Base-by-base conservation (phyloP, 106 monocot species). In the Acanthochlamys bracteata region DNA sequence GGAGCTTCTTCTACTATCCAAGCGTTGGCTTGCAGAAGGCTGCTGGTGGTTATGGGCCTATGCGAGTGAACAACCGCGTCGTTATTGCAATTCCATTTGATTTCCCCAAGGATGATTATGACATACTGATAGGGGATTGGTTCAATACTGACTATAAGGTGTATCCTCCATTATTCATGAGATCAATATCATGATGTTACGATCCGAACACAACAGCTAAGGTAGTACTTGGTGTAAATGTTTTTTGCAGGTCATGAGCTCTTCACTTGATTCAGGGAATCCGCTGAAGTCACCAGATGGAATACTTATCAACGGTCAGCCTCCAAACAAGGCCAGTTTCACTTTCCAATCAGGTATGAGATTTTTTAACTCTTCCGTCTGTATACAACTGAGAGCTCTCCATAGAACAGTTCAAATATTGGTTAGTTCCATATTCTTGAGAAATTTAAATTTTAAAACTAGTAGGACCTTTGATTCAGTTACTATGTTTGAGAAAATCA, bases 1-100 rank as follows among this genome's bases (percentile, higher is more conserved):
- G 77, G 2, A 78, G 77, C 77, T 78, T 72, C 72, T 72, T 67
- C 72, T 78, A 78, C 71, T 72, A 66, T 60, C 75, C 75, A 0
- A 60, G 59, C 53, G 12, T 70, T 11, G 24, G 24, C 14, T 61
- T 77, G 19, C 77, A 72, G 51, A 57, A 52, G 42, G 72, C 66
- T 3, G 77, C 72, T 3, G 77, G 77, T 22, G 77, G 77, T 1
- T 78, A 72, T 27, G 77, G 77, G 0, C 77, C 77, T 11, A 77
- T 77, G 20, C 64, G 71, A 13, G 43, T 77, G 52, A 53, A 71
- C 25, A 78, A 78, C 67, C 71, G 77, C 13, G 23, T 27, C 7
- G n/a, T 72, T 16, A 78, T 78, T 17, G 54, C 72, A 3, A 61
- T 78, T 15, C 77, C 77, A n/a, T 78, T 72, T 17, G 27, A 42